A percentile compares a stretch with the other conserved stretches of the same genome.
Evolutionary conservation across 1,139 yeast species (phyloP).

Genomic region (Debaryomyces nepalensis): DNA sequence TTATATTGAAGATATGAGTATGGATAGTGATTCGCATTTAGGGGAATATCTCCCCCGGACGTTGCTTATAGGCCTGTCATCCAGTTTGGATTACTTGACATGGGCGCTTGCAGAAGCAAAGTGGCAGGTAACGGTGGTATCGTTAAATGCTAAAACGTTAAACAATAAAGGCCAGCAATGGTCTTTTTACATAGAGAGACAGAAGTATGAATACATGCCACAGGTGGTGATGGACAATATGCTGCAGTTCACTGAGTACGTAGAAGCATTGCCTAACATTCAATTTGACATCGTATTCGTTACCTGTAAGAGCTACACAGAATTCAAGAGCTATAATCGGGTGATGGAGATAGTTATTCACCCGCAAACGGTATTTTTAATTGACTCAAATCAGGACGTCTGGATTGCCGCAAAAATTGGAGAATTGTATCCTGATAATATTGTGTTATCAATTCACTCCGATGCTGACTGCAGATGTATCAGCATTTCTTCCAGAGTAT

Average conservation of each 20-base stretch:
- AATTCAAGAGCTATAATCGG: constrained; percentile 9
- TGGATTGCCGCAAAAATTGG: constrained; percentile 21
- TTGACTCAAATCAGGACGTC: constrained; percentile 23
- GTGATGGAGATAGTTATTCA: constrained; percentile 14
- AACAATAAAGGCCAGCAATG: constrained; percentile 8
- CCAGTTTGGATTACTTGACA: constrained; percentile 18
- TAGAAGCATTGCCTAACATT: constrained; percentile 2
- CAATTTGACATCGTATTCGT: constrained; percentile 18
- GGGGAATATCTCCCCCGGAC: constrained; percentile 11
- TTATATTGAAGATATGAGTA: constrained; percentile 9
- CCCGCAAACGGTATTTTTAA: constrained; percentile 18
- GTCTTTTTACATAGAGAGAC: constrained; percentile 8
- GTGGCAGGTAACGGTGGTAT: constrained; percentile 15
- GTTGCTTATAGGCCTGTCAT: constrained; percentile 22
- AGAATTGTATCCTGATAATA: constrained; percentile 11
- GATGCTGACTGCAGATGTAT: constrained; percentile 20
- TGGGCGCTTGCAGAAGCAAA: constrained; percentile 16
- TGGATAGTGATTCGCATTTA: background rate
- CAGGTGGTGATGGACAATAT: constrained; percentile 2
- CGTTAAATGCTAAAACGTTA: constrained; percentile 4
- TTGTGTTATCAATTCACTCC: constrained; percentile 21
- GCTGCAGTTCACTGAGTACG: constrained; percentile 11
- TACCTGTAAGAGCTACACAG: constrained; percentile 15
- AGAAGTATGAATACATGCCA: constrained; percentile 10
- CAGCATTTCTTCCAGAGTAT: constrained; percentile 14